A percentile compares a stretch with the other conserved stretches of the same genome.
phyloP scores from a whole-genome alignment of 2,329 filamentous ascomycete genomes.

The Colletotrichum tanaceti region DNA sequence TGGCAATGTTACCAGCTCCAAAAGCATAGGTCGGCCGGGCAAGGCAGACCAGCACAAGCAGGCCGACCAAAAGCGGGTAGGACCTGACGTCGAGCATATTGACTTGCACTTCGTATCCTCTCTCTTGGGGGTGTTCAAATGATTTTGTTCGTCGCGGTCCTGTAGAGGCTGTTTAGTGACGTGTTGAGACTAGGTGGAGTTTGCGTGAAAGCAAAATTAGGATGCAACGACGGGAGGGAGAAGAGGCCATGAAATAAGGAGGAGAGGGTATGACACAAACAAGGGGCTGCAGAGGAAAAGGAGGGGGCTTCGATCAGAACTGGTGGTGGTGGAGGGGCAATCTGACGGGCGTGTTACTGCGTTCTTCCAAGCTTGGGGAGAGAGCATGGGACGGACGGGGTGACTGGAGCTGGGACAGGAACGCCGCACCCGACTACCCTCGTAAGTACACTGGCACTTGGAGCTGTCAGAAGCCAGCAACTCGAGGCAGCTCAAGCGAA shows the following conservation, averaged over 20 bases:
- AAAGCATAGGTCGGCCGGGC: constrained; percentile 79
- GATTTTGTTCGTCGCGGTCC: constrained; percentile 9
- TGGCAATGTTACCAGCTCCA: constrained; percentile 89
- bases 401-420: not conserved
- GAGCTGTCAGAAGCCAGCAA: constrained; percentile 39
- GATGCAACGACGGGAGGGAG: constrained; percentile 11
- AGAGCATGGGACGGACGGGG: constrained; percentile 22
- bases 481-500: constrained; percentile 15
- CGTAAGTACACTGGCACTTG: constrained; percentile 25
- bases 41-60: constrained; percentile 73
- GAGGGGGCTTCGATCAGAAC: constrained; percentile 36
- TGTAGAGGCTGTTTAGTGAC: constrained; percentile 28
- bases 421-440: too few relatives aligned
- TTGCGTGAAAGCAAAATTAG: constrained; percentile 17
- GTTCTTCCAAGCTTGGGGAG: constrained; percentile 34
- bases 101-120: constrained; percentile 18
- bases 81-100: constrained; percentile 62
- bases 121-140: constrained; percentile 11
- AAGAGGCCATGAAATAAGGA: constrained; percentile 31
- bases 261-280: constrained; percentile 36
- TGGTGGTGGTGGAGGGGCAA: constrained; percentile 35
- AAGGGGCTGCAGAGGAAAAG: constrained; percentile 37
- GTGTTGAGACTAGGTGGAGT: constrained; percentile 18
- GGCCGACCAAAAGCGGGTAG: constrained; percentile 63
- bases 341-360: constrained; percentile 34